Evolutionary conservation across 306 rosid species (phyloP).

Genomic region (Elaeagnus macrophylla): DNA sequence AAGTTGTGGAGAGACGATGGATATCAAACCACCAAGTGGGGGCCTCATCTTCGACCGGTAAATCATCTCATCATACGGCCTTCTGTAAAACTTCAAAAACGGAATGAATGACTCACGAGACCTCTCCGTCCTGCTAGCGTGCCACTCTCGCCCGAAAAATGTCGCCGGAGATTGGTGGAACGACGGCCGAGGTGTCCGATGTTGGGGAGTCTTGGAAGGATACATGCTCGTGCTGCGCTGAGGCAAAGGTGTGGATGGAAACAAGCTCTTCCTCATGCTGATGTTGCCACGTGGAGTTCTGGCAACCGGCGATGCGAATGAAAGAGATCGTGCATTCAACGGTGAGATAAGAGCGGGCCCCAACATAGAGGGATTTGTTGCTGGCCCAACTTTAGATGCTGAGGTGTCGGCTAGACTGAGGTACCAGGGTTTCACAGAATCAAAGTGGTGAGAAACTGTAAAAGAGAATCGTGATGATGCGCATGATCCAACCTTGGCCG

Average conservation of each 20-base stretch:
- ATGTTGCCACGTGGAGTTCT: slow-evolving; percentile 49
- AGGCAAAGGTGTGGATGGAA: slow-evolving; percentile 81
- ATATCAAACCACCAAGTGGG: slow-evolving; percentile 90
- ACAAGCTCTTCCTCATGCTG: slow-evolving; percentile 44
- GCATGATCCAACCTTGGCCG: slow-evolving; percentile 69
- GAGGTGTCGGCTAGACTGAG: slow-evolving; percentile 79
- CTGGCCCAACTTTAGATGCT: slow-evolving; percentile 78
- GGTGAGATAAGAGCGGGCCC: slow-evolving; percentile 85
- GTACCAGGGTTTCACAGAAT: slow-evolving; percentile 94
- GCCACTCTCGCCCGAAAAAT: slow-evolving; percentile 60
- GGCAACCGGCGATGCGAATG: slow-evolving; percentile 80
- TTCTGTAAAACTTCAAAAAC: slow-evolving; percentile 59
- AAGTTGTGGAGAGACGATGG: slow-evolving; percentile 79
- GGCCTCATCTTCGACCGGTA: slow-evolving; percentile 95
- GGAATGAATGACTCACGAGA: slow-evolving; percentile 63
- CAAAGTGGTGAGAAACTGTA: slow-evolving; percentile 79
- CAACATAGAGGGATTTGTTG: slow-evolving; percentile 36
- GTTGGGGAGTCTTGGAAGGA: slow-evolving; percentile 17
- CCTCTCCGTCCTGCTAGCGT: slow-evolving; percentile 45
- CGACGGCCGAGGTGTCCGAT: slow-evolving; percentile 53
- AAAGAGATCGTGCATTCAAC: slow-evolving; percentile 74
- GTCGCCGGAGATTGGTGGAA: slow-evolving; percentile 89
- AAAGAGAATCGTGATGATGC: slow-evolving; percentile 92
- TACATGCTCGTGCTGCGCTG: slow-evolving; percentile 36
- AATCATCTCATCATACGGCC: slow-evolving; percentile 85